Evolutionary conservation across 2,329 filamentous ascomycete species (phyloP), one percentile per base, ranked within the genome.

Genomic region (Colletotrichum sp.): DNA sequence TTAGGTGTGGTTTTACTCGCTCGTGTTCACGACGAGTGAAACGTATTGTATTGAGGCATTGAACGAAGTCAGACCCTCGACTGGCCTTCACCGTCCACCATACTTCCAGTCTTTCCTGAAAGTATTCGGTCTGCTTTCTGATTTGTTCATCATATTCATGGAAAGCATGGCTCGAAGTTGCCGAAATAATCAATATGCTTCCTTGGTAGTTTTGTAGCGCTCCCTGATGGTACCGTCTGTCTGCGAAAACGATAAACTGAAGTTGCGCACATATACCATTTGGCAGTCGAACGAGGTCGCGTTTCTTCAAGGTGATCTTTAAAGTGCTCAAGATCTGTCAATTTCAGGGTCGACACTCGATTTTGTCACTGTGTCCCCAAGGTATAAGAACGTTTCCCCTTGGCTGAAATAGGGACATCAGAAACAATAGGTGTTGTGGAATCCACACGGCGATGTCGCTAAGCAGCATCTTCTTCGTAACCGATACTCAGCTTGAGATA

Each of bases 111-210:
- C 9, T n/a, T 18, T 48, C 18, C 39, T 48, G 9, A 0, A 48
- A n/a, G 9, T 10, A n/a, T 48, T 12, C 1, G 18, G 0, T 10
- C 1, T n/a, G 4, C 4, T 10, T 48, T 48, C 16, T 48, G 0
- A 0, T 1, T 48, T n/a, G 0, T n/a, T 48, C 39, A n/a, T 0
- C 36, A 39, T 39, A 0, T 18, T 18, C 0, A 39, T 39, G 36
- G 0, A 9, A 43, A 43, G 0, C 2, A 43, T 43, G 36, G 2
- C 36, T 43, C 36, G 8, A 18, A 43, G 0, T 0, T 43, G 16
- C 36, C 8, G 16, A 43, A 43, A 43, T 0, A 0, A 43, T 18
- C 16, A 43, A 43, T 1, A 43, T 43, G 16, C 0, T 6, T 43
- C 16, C 36, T 18, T 5, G 16, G 36, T 48, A n/a, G 0, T n/a